These are phyloP conservation scores for Pittosporum tobira DNA, from an alignment of 129 eudicot genomes.

Conservation along the genomic window DNA sequence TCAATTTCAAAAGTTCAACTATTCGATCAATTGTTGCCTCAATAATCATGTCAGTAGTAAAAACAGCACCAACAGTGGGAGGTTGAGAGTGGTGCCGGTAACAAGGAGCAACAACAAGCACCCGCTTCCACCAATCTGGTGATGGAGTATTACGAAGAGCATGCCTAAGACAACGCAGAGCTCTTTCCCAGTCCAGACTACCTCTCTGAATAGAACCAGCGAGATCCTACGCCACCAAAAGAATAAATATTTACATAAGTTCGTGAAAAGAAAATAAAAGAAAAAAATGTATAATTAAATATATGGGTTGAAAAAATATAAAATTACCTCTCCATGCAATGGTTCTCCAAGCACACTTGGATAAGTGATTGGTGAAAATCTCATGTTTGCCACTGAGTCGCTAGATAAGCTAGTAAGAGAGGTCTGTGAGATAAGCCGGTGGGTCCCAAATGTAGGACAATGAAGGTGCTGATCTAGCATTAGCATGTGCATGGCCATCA, in stretches of 20 bases:
- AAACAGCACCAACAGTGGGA: slow-evolving; percentile 89
- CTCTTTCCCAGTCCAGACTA: slow-evolving; percentile 91
- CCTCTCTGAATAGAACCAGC: slow-evolving; percentile 81
- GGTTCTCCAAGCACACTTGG: slow-evolving; percentile 99
- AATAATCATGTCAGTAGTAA: slow-evolving; percentile 88
- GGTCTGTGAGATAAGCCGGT: slow-evolving; percentile 70
- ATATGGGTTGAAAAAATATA: slow-evolving; percentile 7
- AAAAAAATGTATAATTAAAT: background rate
- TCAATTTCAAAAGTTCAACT: slow-evolving; percentile 75
- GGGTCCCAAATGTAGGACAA: slow-evolving; percentile 91
- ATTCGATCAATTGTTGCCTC: slow-evolving; percentile 92
- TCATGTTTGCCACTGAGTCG: slow-evolving; percentile 64
- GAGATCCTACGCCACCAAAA: slow-evolving; percentile 50
- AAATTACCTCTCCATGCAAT: slow-evolving; percentile 91
- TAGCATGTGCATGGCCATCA: slow-evolving; percentile 98
- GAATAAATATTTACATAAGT: too few species aligned
- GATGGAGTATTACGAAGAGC: slow-evolving; percentile 95
- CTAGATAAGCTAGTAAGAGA: slow-evolving; percentile 52
- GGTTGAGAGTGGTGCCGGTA: slow-evolving; percentile 53
- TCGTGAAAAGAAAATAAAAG: too few species aligned
- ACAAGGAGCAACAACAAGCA: slow-evolving; percentile 85
- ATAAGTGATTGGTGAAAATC: slow-evolving; percentile 94
- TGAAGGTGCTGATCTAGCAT: slow-evolving; percentile 98
- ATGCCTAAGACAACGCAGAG: slow-evolving; percentile 81
- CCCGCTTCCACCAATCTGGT: slow-evolving; percentile 98